phyloP scores from a whole-genome alignment of 2,329 filamentous ascomycete genomes.

The Neonectria punicea region DNA sequence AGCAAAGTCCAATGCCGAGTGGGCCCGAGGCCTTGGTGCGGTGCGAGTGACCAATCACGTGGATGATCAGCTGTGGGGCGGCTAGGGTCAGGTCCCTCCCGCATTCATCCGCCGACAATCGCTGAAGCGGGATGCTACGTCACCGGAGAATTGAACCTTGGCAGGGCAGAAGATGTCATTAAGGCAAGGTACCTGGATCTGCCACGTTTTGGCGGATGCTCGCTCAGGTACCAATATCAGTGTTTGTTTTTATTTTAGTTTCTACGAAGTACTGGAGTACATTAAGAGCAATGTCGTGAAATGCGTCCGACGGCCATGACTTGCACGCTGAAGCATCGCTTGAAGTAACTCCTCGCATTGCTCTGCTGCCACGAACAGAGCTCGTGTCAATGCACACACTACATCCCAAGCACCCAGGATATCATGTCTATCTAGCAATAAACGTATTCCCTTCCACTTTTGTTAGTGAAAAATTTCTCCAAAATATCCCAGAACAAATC shows the following conservation, averaged over 20 bases:
- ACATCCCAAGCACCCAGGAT: not conserved
- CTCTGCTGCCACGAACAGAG: no score
- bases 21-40: conserved; percentile 13
- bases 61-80: conserved; percentile 1
- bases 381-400: not conserved
- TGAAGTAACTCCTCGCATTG: no score
- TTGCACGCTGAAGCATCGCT: no score
- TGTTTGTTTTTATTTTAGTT: not conserved
- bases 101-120: conserved; percentile 7
- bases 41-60: conserved; percentile 27
- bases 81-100: conserved; percentile 29
- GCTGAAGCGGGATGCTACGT: conserved; percentile 29
- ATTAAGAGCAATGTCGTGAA: not conserved
- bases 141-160: conserved; percentile 30
- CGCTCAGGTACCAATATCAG: not conserved
- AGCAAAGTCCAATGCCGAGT: conserved; percentile 19
- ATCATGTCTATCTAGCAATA: not conserved
- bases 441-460: not conserved
- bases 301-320: no score
- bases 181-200: not conserved
- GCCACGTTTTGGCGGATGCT: not conserved
- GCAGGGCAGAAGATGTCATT: not conserved
- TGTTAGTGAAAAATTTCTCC: not conserved
- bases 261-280: not conserved
- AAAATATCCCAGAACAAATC: not conserved